Percentiles rank a stretch among this genome's conserved stretches.
phyloP scores from a whole-genome alignment of 805 yeast genomes.

The Naumovozyma baii region DNA sequence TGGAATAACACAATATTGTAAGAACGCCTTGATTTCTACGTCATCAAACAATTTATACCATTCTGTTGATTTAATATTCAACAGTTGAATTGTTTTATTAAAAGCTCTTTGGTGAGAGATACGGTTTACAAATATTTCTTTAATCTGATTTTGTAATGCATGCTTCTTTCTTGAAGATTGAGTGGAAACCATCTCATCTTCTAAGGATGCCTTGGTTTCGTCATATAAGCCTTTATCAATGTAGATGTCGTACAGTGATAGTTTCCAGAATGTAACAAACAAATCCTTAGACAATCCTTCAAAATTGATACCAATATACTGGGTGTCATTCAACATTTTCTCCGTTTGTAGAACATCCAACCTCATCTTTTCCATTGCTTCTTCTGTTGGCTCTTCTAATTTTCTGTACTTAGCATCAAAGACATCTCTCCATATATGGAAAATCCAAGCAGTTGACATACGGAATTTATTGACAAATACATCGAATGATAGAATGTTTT shows the following conservation, averaged over 20 bases:
- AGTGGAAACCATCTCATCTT: slow-evolving; percentile 7
- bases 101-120: slow-evolving; percentile 17
- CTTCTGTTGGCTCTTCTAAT: slow-evolving; percentile 3
- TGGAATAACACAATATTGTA: slow-evolving; percentile 65
- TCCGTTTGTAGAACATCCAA: slow-evolving; percentile 1
- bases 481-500: slow-evolving; percentile 34
- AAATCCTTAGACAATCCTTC: slow-evolving; percentile 32
- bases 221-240: slow-evolving; percentile 43
- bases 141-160: slow-evolving; percentile 8
- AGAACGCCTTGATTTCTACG: slow-evolving; percentile 30
- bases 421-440: slow-evolving; percentile 63
- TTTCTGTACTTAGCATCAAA: slow-evolving; percentile 14
- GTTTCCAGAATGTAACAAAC: slow-evolving; percentile 61
- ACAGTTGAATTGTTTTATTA: slow-evolving; percentile 4
- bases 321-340: slow-evolving; percentile 7
- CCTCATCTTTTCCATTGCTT: slow-evolving; percentile 11
- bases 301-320: slow-evolving; percentile 19
- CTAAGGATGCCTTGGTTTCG: slow-evolving; percentile 27
- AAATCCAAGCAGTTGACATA: slow-evolving; percentile 54
- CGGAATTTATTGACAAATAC: slow-evolving; percentile 35
- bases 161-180: slow-evolving; percentile 14
- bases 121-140: slow-evolving; percentile 13
- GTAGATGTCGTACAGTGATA: slow-evolving; percentile 61
- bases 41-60: slow-evolving; percentile 14
- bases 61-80: slow-evolving; percentile 4